Evolutionary conservation across 495 filamentous ascomycete genomes (phyloP).

Genomic region (Penicillium canescens): DNA sequence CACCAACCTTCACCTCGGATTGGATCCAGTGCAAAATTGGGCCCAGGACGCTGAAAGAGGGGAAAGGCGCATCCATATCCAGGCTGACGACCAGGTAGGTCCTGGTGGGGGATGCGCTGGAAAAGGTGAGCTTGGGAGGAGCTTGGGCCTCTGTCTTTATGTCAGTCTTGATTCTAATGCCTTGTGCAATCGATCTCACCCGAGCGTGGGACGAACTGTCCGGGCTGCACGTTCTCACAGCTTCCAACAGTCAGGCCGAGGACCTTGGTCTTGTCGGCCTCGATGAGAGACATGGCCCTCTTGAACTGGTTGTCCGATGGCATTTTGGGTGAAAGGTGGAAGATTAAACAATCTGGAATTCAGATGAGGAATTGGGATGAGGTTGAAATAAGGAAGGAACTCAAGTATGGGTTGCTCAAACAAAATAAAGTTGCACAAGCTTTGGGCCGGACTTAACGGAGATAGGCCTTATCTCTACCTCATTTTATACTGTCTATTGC

Average conservation of each 20-base stretch:
- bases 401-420: background rate
- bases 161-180: background rate
- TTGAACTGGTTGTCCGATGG: constrained; percentile 30
- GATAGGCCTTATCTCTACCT: background rate
- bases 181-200: constrained; percentile 14
- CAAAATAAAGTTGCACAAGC: constrained; percentile 2
- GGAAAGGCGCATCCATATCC: constrained; percentile 56
- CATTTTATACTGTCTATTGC: too few relatives aligned
- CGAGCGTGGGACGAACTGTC: constrained; percentile 29
- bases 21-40: constrained; percentile 54
- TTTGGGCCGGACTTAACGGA: constrained; percentile 8
- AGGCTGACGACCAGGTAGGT: constrained; percentile 49
- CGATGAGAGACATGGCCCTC: constrained; percentile 29
- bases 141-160: constrained; percentile 29
- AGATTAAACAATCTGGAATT: background rate
- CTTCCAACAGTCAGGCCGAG: constrained; percentile 29
- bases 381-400: background rate
- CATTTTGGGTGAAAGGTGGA: constrained; percentile 19
- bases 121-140: constrained; percentile 28
- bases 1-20: constrained; percentile 37
- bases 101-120: constrained; percentile 15
- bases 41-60: constrained; percentile 37
- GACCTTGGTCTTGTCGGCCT: constrained; percentile 34
- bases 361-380: background rate
- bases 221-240: constrained; percentile 28